Evolutionary conservation across 352 stramenopile species (phyloP).

Genomic region (Plasmopara halstedii): DNA sequence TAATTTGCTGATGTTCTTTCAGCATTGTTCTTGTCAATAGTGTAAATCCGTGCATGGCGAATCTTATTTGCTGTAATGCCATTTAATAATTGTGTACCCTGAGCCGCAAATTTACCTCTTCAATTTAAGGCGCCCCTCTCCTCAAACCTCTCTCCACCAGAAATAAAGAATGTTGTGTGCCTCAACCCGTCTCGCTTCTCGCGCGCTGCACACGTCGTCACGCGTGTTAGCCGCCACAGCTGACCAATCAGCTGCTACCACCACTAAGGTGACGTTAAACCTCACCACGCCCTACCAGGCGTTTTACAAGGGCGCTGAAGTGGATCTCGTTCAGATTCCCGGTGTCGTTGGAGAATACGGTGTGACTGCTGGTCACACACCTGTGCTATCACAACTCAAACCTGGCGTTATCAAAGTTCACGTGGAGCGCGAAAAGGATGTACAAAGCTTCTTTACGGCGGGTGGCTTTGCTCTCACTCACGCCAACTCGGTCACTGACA

Average conservation of each 20-base stretch:
- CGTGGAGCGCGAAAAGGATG: slow-evolving; percentile 73
- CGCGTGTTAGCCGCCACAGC: slow-evolving; percentile 46
- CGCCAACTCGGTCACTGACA: slow-evolving; percentile 94
- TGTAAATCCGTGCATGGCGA: too few species aligned
- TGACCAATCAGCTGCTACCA: slow-evolving; percentile 33
- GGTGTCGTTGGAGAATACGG: slow-evolving; percentile 95
- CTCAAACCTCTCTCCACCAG: slow-evolving; percentile 1
- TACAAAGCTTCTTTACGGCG: slow-evolving; percentile 97
- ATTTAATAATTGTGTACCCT: too few species aligned
- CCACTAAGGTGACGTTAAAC: slow-evolving; percentile 83
- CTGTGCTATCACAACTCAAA: slow-evolving; percentile 96
- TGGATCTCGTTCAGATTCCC: slow-evolving; percentile 92
- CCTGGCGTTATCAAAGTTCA: slow-evolving; percentile 90
- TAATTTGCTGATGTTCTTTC: too few species aligned
- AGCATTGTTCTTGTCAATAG: too few species aligned
- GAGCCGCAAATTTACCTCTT: too few species aligned
- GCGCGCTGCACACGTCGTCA: slow-evolving; percentile 56
- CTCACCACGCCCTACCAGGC: slow-evolving; percentile 75
- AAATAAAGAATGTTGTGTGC: slow-evolving; percentile 39
- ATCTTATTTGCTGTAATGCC: too few species aligned
- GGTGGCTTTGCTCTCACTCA: slow-evolving; percentile 96
- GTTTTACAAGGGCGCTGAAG: slow-evolving; percentile 74
- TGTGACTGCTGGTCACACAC: slow-evolving; percentile 94
- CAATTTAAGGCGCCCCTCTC: too few species aligned
- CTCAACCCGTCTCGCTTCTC: slow-evolving; percentile 38